Percentiles rank a stretch among this genome's conserved stretches.
These are phyloP conservation scores for Drosera capensis DNA, from an alignment of 148 eudicot species.

Conservation along the genomic window DNA sequence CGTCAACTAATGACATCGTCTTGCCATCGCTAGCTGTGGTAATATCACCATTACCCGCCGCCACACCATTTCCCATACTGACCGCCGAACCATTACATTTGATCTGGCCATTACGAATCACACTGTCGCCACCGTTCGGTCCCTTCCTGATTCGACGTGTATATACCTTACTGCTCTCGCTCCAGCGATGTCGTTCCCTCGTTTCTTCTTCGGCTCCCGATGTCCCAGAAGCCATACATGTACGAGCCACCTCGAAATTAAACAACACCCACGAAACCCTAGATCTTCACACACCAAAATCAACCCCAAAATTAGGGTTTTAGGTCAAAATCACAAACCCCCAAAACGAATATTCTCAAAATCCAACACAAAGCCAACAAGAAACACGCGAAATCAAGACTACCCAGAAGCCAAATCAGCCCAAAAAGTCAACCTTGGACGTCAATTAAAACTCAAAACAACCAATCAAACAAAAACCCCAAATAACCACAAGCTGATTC, in stretches of 20 bases:
- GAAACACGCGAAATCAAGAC: neutral
- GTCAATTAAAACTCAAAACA: too few relatives aligned
- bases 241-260: slow-evolving; percentile 5
- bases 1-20: too few relatives aligned
- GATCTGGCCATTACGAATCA: neutral
- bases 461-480: too few relatives aligned
- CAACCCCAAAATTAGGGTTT: slow-evolving; percentile 17
- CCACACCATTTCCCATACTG: too few relatives aligned
- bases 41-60: too few relatives aligned
- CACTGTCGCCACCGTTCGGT: neutral
- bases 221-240: slow-evolving; percentile 31
- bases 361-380: slow-evolving; percentile 8
- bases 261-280: slow-evolving; percentile 18
- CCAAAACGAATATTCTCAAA: slow-evolving; percentile 12
- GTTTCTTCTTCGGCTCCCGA: slow-evolving; percentile 23
- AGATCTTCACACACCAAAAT: slow-evolving; percentile 5
- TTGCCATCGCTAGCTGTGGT: too few relatives aligned
- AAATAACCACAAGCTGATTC: too few relatives aligned
- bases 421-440: neutral
- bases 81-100: slow-evolving; percentile 1
- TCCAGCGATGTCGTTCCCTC: slow-evolving; percentile 19
- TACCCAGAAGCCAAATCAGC: slow-evolving; percentile 1
- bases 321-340: slow-evolving; percentile 3
- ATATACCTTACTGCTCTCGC: slow-evolving; percentile 30
- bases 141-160: slow-evolving; percentile 10